Percentiles rank a stretch among this genome's conserved stretches.
Conservation (phyloP, 768 basidiomycete genomes). For the Trametes cinnabarina region DNA sequence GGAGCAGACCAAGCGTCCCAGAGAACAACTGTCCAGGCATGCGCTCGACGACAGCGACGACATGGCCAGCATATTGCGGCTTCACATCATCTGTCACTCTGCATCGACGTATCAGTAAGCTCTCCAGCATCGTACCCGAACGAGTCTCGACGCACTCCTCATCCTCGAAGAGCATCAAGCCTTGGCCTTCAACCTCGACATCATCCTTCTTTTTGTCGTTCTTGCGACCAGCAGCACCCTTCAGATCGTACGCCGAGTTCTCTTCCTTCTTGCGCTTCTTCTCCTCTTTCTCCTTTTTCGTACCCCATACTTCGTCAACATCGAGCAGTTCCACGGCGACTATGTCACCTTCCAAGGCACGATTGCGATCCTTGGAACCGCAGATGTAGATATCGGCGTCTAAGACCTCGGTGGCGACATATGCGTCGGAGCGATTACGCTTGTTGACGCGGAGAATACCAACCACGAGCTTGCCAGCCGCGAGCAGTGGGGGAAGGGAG, state of each 20-base stretch:
- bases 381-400: slow-evolving; percentile 99
- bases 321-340: slow-evolving; percentile 97
- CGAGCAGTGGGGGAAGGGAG: slow-evolving; percentile 91
- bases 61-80: slow-evolving; percentile 97
- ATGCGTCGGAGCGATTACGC: slow-evolving; percentile 96
- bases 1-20: slow-evolving; percentile 90
- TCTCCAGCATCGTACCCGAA: not conserved
- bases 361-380: slow-evolving; percentile 97
- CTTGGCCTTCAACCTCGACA: slow-evolving; percentile 99
- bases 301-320: slow-evolving; percentile 96
- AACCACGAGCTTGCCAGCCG: slow-evolving; percentile 96
- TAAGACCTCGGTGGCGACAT: slow-evolving; percentile 95
- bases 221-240: slow-evolving; percentile 70
- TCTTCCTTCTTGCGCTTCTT: slow-evolving; percentile 99
- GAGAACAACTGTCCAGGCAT: slow-evolving; percentile 99
- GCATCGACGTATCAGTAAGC: slow-evolving; percentile 15
- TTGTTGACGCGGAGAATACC: slow-evolving; percentile 98
- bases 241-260: slow-evolving; percentile 90
- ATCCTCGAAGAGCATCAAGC: slow-evolving; percentile 93
- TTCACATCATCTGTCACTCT: slow-evolving; percentile 98
- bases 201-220: slow-evolving; percentile 99
- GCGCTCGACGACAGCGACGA: slow-evolving; percentile 98
- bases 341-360: slow-evolving; percentile 97
- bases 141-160: slow-evolving; percentile 66
- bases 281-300: slow-evolving; percentile 99